phyloP scores from a whole-genome alignment of 805 yeast species.

The Kodamaea nitidulidarum region DNA sequence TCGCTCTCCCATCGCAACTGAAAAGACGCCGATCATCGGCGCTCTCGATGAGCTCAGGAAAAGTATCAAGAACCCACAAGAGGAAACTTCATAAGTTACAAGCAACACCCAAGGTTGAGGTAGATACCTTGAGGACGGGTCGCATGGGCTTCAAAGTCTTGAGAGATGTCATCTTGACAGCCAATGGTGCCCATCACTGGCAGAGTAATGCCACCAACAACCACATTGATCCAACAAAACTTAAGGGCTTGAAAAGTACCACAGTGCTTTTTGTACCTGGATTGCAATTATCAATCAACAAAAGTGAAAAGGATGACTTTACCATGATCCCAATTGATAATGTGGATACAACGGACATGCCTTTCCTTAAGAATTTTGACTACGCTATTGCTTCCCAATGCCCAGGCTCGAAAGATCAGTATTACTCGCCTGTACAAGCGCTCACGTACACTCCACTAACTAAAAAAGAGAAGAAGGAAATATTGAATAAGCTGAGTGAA shows the following conservation, averaged over 20 bases:
- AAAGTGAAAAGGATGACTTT: not conserved
- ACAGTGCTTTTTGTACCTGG: slow-evolving; percentile 61
- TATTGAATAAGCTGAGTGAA: slow-evolving; percentile 29
- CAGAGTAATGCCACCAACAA: not conserved
- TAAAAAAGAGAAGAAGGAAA: slow-evolving; percentile 49
- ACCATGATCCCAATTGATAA: slow-evolving; percentile 2
- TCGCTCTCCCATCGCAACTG: slow-evolving; percentile 1
- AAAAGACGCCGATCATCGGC: slow-evolving; percentile 40
- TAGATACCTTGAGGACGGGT: slow-evolving; percentile 3
- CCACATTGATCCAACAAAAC: not conserved
- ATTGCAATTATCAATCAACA: slow-evolving; percentile 20
- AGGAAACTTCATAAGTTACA: slow-evolving; percentile 25
- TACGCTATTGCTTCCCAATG: slow-evolving; percentile 47
- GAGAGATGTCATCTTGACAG: slow-evolving; percentile 17
- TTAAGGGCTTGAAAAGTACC: not conserved
- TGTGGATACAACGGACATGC: slow-evolving; percentile 15
- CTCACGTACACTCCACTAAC: slow-evolving; percentile 56
- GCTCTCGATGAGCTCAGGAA: slow-evolving; percentile 16
- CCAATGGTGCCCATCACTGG: slow-evolving; percentile 8
- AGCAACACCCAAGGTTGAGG: not conserved
- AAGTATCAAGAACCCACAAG: slow-evolving; percentile 21
- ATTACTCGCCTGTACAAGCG: slow-evolving; percentile 52
- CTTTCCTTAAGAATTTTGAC: slow-evolving; percentile 39
- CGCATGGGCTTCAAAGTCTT: slow-evolving; percentile 17
- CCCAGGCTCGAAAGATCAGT: slow-evolving; percentile 63